These are phyloP conservation scores for Malus hybrid DNA, from an alignment of 331 rosid genomes.

Conservation along the genomic window DNA sequence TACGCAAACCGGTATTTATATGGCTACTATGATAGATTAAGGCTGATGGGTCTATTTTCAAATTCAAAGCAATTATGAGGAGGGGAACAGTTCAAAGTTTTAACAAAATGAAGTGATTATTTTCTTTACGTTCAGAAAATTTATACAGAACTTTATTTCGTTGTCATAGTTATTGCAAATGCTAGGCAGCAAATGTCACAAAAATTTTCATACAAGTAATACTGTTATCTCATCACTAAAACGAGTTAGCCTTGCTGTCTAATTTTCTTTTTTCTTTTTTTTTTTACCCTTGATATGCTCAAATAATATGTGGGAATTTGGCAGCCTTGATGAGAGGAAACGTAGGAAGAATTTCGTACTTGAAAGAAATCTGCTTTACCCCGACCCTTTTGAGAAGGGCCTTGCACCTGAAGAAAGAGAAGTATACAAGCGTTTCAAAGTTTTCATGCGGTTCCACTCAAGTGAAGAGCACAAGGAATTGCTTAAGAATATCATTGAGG, in stretches of 20 bases:
- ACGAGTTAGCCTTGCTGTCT: background rate
- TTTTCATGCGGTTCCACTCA: conserved; percentile 81
- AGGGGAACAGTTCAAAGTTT: background rate
- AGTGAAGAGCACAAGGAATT: conserved; percentile 59
- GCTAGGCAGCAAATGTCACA: background rate
- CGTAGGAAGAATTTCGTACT: conserved; percentile 67
- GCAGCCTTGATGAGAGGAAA: conserved; percentile 90
- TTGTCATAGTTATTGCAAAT: background rate
- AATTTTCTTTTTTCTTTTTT: background rate
- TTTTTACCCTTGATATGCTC: background rate
- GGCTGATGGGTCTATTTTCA: background rate
- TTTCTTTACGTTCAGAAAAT: background rate
- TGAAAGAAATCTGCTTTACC: conserved; percentile 71
- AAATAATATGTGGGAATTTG: conserved; percentile 13
- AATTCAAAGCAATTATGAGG: background rate
- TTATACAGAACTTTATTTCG: background rate
- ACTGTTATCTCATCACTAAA: background rate
- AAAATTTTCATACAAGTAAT: background rate
- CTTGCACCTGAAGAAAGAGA: conserved; percentile 63
- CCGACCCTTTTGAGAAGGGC: conserved; percentile 59
- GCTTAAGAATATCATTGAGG: conserved; percentile 54
- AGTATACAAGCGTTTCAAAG: conserved; percentile 54
- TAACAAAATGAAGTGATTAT: background rate
- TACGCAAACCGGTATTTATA: conserved; percentile 57
- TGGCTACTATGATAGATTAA: background rate